Evolutionary conservation across 1,284 basidiomycete species (phyloP).

Genomic region (Leccinum pachyderme): DNA sequence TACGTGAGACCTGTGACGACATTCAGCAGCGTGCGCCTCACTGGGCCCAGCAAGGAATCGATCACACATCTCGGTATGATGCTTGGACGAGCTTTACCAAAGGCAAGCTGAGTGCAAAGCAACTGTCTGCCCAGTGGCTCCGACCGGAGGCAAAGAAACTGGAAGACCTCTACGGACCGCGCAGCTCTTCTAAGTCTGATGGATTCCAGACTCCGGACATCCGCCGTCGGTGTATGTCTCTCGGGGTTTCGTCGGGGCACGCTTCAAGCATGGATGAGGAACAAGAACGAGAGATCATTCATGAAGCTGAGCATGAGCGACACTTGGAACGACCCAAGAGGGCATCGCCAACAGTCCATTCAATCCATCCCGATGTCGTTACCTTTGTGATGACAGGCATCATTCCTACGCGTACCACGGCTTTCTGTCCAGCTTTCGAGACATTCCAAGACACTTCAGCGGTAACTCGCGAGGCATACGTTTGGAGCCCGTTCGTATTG

Average conservation of each 20-base stretch:
- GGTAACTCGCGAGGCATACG: slow-evolving; percentile 1
- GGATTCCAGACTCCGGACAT: slow-evolving; percentile 14
- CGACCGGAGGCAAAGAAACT: slow-evolving; percentile 39
- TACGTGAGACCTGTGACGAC: slow-evolving; percentile 44
- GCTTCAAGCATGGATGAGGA: slow-evolving; percentile 2
- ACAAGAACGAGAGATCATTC: slow-evolving; percentile 39
- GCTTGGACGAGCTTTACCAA: slow-evolving; percentile 31
- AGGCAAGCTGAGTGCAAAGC: background rate
- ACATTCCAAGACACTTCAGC: slow-evolving; percentile 15
- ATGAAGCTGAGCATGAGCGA: slow-evolving; percentile 43
- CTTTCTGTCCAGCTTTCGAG: slow-evolving; percentile 14
- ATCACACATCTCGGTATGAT: slow-evolving; percentile 35
- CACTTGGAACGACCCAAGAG: slow-evolving; percentile 37
- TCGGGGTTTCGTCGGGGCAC: background rate
- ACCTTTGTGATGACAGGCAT: slow-evolving; percentile 27
- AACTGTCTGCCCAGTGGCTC: slow-evolving; percentile 34
- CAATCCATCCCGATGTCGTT: slow-evolving; percentile 19
- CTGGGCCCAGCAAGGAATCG: slow-evolving; percentile 48
- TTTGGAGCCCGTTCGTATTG: slow-evolving; percentile 25
- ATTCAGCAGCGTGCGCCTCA: slow-evolving; percentile 40
- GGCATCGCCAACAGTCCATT: slow-evolving; percentile 24
- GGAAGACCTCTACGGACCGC: slow-evolving; percentile 36
- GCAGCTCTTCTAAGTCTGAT: background rate
- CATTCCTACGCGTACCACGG: background rate
- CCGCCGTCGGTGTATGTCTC: background rate